Evolutionary conservation across 148 eudicot species (phyloP).

Genomic region (Fagopyrum esculentum): DNA sequence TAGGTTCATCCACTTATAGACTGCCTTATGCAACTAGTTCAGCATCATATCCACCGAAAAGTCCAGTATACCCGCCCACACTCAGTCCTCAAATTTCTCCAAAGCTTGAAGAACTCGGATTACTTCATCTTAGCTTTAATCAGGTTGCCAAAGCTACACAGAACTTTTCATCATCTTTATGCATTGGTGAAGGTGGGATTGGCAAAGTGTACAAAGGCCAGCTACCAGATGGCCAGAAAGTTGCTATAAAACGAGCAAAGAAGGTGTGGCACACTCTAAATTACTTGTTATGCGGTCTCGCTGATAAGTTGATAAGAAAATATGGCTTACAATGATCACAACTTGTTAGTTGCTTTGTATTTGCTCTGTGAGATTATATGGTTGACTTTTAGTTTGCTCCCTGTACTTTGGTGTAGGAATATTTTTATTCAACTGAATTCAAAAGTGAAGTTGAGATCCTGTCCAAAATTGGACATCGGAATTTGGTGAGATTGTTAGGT

Average conservation of each 20-base stretch:
- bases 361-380: not conserved
- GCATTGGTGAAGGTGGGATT: constrained; percentile 92
- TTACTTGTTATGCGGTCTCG: not conserved
- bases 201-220: constrained; percentile 86
- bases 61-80: constrained; percentile 66
- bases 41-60: constrained; percentile 55
- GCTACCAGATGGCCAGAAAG: constrained; percentile 66
- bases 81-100: constrained; percentile 91
- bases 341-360: not conserved
- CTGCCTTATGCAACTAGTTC: constrained; percentile 52
- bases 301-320: not conserved
- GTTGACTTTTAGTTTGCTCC: not conserved
- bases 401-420: constrained; percentile 41
- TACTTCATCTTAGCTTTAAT: constrained; percentile 59
- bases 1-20: constrained; percentile 66
- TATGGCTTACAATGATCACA: constrained; percentile 12
- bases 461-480: constrained; percentile 84
- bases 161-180: constrained; percentile 55
- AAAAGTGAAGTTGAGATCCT: constrained; percentile 83
- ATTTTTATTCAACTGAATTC: constrained; percentile 66
- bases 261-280: constrained; percentile 39
- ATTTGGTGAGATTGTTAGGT: constrained; percentile 82
- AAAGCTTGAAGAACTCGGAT: constrained; percentile 50
- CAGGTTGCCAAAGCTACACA: constrained; percentile 66
- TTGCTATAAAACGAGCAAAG: constrained; percentile 91